Evolutionary conservation across 2,329 filamentous ascomycete genomes (phyloP), one percentile per base, ranked within the genome.

Genomic region (Penicillium sp.): DNA sequence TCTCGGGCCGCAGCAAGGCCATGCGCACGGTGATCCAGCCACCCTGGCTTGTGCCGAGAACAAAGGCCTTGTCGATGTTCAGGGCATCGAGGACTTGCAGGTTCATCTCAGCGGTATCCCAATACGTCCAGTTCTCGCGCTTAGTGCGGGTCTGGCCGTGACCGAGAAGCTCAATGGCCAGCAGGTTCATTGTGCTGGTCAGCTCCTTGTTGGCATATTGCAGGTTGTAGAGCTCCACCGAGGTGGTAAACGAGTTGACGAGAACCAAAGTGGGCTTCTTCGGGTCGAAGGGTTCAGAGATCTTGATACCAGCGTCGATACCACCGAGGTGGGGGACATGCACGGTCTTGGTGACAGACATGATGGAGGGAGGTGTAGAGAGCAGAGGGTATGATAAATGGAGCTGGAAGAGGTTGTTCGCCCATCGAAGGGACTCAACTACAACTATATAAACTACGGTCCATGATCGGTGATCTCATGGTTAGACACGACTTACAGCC

Each of bases 91-190:
- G 70, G 1, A 80, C 78, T 65, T 83, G 79, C 28, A 71, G 44
- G 9, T 75, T 74, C 75, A 83, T 78, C 46, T 72, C 68, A 3
- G 76, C 76, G 0, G 75, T 73, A 55, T 79, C 77, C 78, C 78
- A 80, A 58, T 80, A 80, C 7, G 77, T 80, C 57, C 71, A 81
- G 40, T 77, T 68, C 49, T 76, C 71, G 4, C 60, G 55, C 24
- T 66, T 63, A 8, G 71, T 70, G 10, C 71, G 65, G 8, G 78
- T 80, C 49, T 73, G 61, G 4, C 78, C 78, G 58, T 80, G 77
- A 23, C 78, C 78, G 7, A 80, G 69, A 4, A 75, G 70, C 59
- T 80, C 78, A 50, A 81, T 77, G n/a, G 77, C 75, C n/a, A 81
- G 55, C 9, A 81, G 64, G 50, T 80, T 80, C 62, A 75, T 69